Evolutionary conservation across 176 grass and related monocot genomes (phyloP).

Genomic region (bread wheat (Triticum aestivum)): IWGSC_CS_RefSeq_v2.1 NC_057805.1:1321433-1321932

Average conservation of each 20-base stretch:
- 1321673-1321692: conserved; percentile 81
- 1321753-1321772: background rate
- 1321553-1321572: background rate
- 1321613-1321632: conserved; percentile 71
- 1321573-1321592: conserved; percentile 19
- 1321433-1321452: no score
- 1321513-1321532: conserved; percentile 37
- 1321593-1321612: conserved; percentile 44
- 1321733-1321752: background rate
- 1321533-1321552: background rate
- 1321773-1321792: background rate
- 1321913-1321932: background rate
- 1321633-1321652: conserved; percentile 89
- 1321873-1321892: background rate
- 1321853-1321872: background rate
- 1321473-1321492: conserved; percentile 76
- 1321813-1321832: background rate
- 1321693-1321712: background rate
- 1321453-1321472: conserved; percentile 51
- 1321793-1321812: background rate
- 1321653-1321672: conserved; percentile 90
- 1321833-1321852: background rate
- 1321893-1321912: background rate
- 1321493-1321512: conserved; percentile 75
- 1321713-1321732: background rate